phyloP scores from a whole-genome alignment of 257 asterid species.

The Pogostemon cablin region DNA sequence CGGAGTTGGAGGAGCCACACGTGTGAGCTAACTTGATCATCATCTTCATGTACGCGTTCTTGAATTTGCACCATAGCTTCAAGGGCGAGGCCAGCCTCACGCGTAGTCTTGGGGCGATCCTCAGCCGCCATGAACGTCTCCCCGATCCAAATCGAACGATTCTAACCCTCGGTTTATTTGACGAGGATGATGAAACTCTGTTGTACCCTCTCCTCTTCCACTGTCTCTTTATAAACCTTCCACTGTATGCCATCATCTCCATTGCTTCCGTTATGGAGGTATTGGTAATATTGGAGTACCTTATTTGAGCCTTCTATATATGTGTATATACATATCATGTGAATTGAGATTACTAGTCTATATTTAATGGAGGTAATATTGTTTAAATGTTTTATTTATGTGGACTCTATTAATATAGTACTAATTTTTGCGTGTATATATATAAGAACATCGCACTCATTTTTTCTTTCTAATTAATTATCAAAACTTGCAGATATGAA shows the following conservation, averaged over 20 bases:
- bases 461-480: too few relatives aligned
- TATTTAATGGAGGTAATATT: too few relatives aligned
- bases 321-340: too few relatives aligned
- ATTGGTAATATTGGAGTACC: too few relatives aligned
- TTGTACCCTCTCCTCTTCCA: slow-evolving; percentile 41
- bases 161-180: slow-evolving; percentile 29
- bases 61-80: slow-evolving; percentile 44
- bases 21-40: slow-evolving; percentile 39
- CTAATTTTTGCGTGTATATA: too few relatives aligned
- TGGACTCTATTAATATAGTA: too few relatives aligned
- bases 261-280: not conserved
- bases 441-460: too few relatives aligned
- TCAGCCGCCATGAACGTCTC: slow-evolving; percentile 39
- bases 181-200: slow-evolving; percentile 30
- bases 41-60: slow-evolving; percentile 48
- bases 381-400: too few relatives aligned
- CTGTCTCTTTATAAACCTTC: slow-evolving; percentile 26
- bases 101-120: slow-evolving; percentile 23
- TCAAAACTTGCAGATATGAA: too few relatives aligned
- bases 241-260: slow-evolving; percentile 31
- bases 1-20: slow-evolving; percentile 30
- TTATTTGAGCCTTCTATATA: too few relatives aligned
- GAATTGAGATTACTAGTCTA: too few relatives aligned
- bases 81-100: slow-evolving; percentile 40
- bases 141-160: slow-evolving; percentile 33